Evolutionary conservation across 768 basidiomycete species (phyloP), one percentile per base, ranked within the genome.

Genomic region (Lentinula guzmanii): DNA sequence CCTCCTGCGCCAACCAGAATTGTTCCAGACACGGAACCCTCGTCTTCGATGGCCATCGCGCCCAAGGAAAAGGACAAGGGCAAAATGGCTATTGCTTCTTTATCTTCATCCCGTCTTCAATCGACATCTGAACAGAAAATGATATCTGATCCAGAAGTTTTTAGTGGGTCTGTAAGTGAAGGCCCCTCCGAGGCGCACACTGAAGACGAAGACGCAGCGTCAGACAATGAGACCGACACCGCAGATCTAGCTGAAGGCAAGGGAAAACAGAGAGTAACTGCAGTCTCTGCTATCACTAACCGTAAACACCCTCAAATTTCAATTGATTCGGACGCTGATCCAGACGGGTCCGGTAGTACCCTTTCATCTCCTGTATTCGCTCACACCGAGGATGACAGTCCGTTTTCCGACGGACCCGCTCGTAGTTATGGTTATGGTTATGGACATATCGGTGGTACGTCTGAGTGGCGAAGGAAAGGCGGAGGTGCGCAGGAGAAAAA

Each of bases 301-400:
- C 53, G 53, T 21, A 54, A 21, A 43, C 55, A 56, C 28, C 55
- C 55, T 21, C 18, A 37, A 2, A 56, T 56, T 24, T 9, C 41
- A 28, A 42, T 56, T 5, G 45, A 35, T 34, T 59, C 61, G 10
- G 60, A 55, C 24, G 51, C 54, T 45, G 61, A 63, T 33, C 18
- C 57, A 16, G 60, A 65, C 3, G 33, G 64, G 46, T 53, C 50
- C 16, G 61, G 37, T 31, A 39, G 51, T 48, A 61, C 52, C 8
- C 71, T 76, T 34, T 77, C 78, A 1, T 79, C 78, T 1, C 78
- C 77, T 16, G 71, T 77, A 5, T 79, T 79, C 48, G 77, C 77
- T 0, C 76, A 75, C 55, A 70, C 64, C 1, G 69, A 70, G 33
- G 62, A 66, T 1, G 73, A 71, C 15, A 66, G 58, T 41, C 18